These are phyloP conservation scores for Porcisia hertigi DNA, from an alignment of 208 protist species.

Conservation along the genomic window DNA sequence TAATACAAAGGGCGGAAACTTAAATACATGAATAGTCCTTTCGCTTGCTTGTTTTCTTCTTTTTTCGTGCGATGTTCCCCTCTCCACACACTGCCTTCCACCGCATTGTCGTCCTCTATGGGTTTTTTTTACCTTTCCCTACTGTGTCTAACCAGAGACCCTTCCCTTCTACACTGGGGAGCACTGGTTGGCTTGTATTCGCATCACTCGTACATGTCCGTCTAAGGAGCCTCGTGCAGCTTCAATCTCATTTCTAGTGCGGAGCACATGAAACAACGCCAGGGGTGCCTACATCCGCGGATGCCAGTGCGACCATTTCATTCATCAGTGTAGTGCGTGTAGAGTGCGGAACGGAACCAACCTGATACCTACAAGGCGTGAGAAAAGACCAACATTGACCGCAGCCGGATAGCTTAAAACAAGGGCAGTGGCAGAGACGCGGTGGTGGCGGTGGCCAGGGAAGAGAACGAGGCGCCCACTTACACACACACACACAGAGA, in stretches of 20 bases:
- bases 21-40: constrained; percentile 8
- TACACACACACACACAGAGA: not conserved
- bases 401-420: not conserved
- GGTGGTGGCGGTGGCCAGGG: too few relatives aligned
- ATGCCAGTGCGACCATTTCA: not conserved
- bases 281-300: not conserved
- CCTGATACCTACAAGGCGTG: not conserved
- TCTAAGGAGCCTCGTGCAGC: not conserved
- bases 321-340: too few relatives aligned
- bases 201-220: not conserved
- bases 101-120: not conserved
- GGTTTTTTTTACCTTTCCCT: not conserved
- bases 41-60: not conserved
- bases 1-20: not conserved
- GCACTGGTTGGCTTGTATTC: too few relatives aligned
- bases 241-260: not conserved
- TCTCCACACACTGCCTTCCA: not conserved
- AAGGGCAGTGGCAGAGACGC: not conserved
- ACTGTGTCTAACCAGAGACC: not conserved
- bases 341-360: not conserved
- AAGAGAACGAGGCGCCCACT: not conserved
- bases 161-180: not conserved
- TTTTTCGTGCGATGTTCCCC: not conserved
- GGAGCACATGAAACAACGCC: not conserved
- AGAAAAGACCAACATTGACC: not conserved